phyloP scores from a whole-genome alignment of 495 filamentous ascomycete genomes.

The Podospora didyma region DNA sequence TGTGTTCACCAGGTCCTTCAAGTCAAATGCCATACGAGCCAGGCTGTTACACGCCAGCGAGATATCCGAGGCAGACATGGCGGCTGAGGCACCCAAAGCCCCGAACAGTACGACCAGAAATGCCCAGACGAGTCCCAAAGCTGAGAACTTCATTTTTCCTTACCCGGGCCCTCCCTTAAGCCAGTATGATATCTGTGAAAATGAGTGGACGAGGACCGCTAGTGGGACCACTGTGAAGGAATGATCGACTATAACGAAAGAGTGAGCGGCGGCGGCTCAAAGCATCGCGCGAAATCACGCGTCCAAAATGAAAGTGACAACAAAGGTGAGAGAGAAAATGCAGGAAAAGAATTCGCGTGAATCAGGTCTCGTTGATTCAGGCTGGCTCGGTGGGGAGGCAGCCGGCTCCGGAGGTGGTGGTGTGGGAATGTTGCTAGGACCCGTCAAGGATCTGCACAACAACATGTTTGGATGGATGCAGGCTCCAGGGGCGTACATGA shows the following conservation, averaged over 20 bases:
- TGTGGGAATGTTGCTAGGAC: not conserved
- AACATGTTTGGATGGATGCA: constrained; percentile 1
- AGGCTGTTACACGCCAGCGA: constrained; percentile 16
- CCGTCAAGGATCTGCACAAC: not conserved
- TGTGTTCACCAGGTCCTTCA: constrained; percentile 18
- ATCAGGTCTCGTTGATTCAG: not conserved
- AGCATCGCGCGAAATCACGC: not conserved
- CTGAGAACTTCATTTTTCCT: constrained; percentile 2
- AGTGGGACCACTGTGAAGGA: not conserved
- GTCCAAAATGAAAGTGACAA: not conserved
- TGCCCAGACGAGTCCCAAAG: not conserved
- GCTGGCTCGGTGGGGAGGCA: not conserved
- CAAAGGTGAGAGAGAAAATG: not conserved
- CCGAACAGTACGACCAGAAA: constrained; percentile 6
- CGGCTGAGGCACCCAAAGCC: constrained; percentile 5
- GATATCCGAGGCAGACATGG: constrained; percentile 18
- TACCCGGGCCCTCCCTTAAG: not conserved
- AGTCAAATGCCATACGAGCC: constrained; percentile 20
- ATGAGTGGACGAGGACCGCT: not conserved
- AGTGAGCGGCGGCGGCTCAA: not conserved
- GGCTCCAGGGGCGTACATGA: constrained; percentile 6
- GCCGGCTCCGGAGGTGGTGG: not conserved
- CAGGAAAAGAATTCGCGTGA: not conserved
- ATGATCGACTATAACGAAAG: not conserved
- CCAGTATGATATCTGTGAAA: not conserved